These are phyloP conservation scores for Eucalyptus camaldulensis DNA, from an alignment of 345 rosid genomes.

Conservation along the genomic window DNA sequence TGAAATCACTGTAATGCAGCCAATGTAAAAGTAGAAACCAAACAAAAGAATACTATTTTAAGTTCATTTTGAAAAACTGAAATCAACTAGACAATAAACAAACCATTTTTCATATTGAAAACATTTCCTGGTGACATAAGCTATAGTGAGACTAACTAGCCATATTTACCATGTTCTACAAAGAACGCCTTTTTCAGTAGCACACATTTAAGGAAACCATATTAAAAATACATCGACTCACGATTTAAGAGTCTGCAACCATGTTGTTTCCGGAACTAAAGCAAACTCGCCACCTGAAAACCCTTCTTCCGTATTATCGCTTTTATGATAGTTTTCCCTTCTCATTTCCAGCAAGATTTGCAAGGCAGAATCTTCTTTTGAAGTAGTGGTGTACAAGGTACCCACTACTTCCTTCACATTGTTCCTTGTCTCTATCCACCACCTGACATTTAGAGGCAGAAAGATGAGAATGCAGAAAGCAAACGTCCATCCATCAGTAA, in stretches of 20 bases:
- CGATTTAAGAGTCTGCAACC: slow-evolving; percentile 56
- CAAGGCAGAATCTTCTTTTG: slow-evolving; percentile 12
- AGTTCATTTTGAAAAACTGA: not conserved
- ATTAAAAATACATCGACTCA: slow-evolving; percentile 1
- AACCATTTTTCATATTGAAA: not conserved
- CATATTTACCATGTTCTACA: not conserved
- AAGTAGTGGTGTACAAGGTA: slow-evolving; percentile 23
- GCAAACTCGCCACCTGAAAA: slow-evolving; percentile 40
- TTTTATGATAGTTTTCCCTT: slow-evolving; percentile 17
- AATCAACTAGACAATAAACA: not conserved
- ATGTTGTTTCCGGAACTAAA: slow-evolving; percentile 42
- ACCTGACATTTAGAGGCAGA: slow-evolving; percentile 15
- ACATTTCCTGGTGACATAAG: not conserved
- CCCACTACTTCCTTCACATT: slow-evolving; percentile 21
- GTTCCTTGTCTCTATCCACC: slow-evolving; percentile 44
- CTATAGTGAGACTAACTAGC: not conserved
- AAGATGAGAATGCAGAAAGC: not conserved
- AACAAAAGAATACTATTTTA: not conserved
- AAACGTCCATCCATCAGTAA: not conserved
- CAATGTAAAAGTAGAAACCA: not conserved
- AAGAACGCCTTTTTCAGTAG: not conserved
- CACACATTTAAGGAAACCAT: not conserved
- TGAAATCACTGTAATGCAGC: not conserved
- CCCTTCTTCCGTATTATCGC: slow-evolving; percentile 17
- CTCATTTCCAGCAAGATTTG: slow-evolving; percentile 39